Conservation (phyloP, 2,329 filamentous ascomycete species). For the Aspergillus sp. region DNA sequence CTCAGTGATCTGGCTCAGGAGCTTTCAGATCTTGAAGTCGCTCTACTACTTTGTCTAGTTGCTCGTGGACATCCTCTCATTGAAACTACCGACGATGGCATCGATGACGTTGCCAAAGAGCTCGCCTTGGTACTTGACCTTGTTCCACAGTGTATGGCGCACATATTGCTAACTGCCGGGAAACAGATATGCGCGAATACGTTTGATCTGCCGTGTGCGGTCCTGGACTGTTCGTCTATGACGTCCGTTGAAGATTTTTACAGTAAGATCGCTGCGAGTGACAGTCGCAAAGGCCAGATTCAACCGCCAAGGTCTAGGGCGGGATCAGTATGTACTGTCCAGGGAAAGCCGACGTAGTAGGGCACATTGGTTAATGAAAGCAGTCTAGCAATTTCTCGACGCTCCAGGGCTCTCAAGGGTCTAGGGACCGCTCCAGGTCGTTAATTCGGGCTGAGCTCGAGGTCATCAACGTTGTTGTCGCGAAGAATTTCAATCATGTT, state of each 20-base stretch:
- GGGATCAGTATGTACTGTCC: slow-evolving; percentile 14
- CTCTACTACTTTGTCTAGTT: slow-evolving; percentile 71
- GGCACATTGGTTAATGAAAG: slow-evolving; percentile 4
- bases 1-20: slow-evolving; percentile 65
- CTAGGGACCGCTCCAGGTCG: slow-evolving; percentile 15
- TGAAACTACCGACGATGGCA: slow-evolving; percentile 56
- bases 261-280: slow-evolving; percentile 55
- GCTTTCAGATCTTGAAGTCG: slow-evolving; percentile 82
- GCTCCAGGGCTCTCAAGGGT: slow-evolving; percentile 9
- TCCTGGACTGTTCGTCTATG: slow-evolving; percentile 64
- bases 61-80: slow-evolving; percentile 84
- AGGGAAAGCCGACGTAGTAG: not conserved
- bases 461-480: slow-evolving; percentile 78
- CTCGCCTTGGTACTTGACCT: slow-evolving; percentile 55
- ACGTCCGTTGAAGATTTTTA: slow-evolving; percentile 79
- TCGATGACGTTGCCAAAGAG: slow-evolving; percentile 67
- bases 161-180: not conserved
- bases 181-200: slow-evolving; percentile 58
- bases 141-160: not conserved
- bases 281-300: slow-evolving; percentile 15
- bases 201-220: slow-evolving; percentile 64
- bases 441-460: slow-evolving; percentile 35
- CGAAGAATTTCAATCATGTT: slow-evolving; percentile 69
- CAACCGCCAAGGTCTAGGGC: slow-evolving; percentile 11
- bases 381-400: slow-evolving; percentile 17